Conservation (phyloP, 2,329 filamentous ascomycete species). For the Pestalotiopsis sp. region DNA sequence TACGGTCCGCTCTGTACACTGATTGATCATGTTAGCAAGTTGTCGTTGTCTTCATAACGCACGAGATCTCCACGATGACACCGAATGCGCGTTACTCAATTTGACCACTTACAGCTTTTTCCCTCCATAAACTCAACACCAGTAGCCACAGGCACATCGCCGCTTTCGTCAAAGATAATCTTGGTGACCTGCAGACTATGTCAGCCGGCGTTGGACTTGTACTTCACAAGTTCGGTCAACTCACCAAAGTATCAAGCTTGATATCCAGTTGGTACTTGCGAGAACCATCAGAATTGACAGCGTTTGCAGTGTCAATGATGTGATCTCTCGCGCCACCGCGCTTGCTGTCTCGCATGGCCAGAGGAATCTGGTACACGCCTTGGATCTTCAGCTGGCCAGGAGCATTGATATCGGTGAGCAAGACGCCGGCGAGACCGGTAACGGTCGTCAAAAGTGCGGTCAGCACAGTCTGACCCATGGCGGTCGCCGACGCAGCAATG, state of each 20-base stretch:
- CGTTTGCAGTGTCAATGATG: constrained; percentile 47
- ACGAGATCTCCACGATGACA: too few species aligned
- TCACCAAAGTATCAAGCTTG: background rate
- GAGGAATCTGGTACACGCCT: constrained; percentile 49
- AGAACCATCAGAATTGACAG: constrained; percentile 45
- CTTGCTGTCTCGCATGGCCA: constrained; percentile 44
- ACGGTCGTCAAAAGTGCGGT: constrained; percentile 19
- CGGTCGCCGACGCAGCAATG: constrained; percentile 45
- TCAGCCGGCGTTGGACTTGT: background rate
- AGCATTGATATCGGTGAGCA: constrained; percentile 15
- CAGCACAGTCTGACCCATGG: constrained; percentile 35
- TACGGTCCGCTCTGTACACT: constrained; percentile 4
- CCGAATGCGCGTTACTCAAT: background rate
- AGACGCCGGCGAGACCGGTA: background rate
- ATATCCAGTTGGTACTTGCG: constrained; percentile 41
- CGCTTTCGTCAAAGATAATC: constrained; percentile 2
- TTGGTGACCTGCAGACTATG: background rate
- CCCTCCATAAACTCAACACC: constrained; percentile 11
- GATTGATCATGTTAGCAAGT: background rate
- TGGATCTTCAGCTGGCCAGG: background rate
- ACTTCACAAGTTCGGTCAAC: background rate
- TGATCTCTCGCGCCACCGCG: constrained; percentile 54
- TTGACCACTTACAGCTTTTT: background rate
- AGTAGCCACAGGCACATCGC: background rate
- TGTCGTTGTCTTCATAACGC: background rate